These are phyloP conservation scores for Cladobotryum mycophilum DNA, from an alignment of 2,329 filamentous ascomycete species.

Conservation along the genomic window DNA sequence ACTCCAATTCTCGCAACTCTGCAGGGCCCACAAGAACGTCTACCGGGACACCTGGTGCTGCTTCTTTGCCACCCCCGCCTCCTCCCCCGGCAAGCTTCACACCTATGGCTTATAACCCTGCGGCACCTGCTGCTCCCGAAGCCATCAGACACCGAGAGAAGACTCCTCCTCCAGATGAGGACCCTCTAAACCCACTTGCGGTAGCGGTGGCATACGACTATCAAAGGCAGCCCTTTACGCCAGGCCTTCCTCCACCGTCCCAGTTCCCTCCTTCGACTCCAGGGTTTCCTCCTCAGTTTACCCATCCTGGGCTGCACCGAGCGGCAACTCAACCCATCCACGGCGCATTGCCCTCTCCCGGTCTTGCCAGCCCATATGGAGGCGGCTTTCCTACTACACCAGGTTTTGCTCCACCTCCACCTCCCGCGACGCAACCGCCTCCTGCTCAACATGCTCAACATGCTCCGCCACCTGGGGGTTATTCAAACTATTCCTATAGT, in stretches of 20 bases:
- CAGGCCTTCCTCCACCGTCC: constrained; percentile 42
- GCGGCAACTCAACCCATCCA: constrained; percentile 44
- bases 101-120: constrained; percentile 72
- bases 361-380: constrained; percentile 38
- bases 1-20: constrained; percentile 4
- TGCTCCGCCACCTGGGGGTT: constrained; percentile 45
- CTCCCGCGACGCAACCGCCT: constrained; percentile 22
- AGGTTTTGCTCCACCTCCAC: constrained; percentile 35
- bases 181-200: constrained; percentile 50
- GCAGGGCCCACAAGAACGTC: constrained; percentile 9
- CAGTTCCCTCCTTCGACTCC: constrained; percentile 41
- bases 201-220: constrained; percentile 53
- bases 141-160: constrained; percentile 68
- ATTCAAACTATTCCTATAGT: constrained; percentile 46
- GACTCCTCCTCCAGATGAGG: constrained; percentile 69
- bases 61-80: constrained; percentile 24
- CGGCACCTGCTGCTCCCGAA: constrained; percentile 69
- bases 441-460: constrained; percentile 30
- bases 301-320: constrained; percentile 42
- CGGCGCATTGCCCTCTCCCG: constrained; percentile 32
- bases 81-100: constrained; percentile 41
- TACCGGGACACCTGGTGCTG: constrained; percentile 5
- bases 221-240: constrained; percentile 46
- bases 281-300: constrained; percentile 37
- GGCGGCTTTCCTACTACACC: constrained; percentile 40